phyloP scores from a whole-genome alignment of 495 filamentous ascomycete species.

The Xylaria palmicola region DNA sequence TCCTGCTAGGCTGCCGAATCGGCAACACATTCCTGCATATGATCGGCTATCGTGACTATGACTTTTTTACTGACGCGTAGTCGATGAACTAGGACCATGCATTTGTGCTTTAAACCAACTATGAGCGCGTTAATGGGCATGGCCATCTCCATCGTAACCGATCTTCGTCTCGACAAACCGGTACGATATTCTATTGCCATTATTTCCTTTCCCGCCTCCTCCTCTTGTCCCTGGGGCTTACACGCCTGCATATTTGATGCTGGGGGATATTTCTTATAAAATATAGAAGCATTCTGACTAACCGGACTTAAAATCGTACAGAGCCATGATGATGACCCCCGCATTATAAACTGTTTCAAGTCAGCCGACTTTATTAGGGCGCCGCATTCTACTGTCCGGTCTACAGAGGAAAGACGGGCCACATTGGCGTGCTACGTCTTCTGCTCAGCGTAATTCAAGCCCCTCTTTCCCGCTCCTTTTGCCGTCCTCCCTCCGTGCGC shows the following conservation, averaged over 20 bases:
- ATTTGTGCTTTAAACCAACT: constrained; percentile 32
- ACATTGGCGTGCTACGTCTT: constrained; percentile 25
- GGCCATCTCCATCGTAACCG: constrained; percentile 50
- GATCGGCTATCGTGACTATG: neutral
- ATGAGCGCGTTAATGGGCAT: constrained; percentile 49
- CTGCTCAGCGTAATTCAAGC: constrained; percentile 21
- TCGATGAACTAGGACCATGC: constrained; percentile 25
- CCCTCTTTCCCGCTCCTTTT: neutral
- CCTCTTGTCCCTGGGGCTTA: too few species aligned
- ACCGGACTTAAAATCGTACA: neutral
- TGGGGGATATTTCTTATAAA: too few species aligned
- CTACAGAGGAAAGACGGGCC: constrained; percentile 32
- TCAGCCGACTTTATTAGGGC: constrained; percentile 21
- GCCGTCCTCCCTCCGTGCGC: neutral
- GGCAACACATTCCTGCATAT: too few species aligned
- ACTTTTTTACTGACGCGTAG: neutral
- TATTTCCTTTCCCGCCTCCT: neutral
- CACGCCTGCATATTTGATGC: too few species aligned
- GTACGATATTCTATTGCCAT: neutral
- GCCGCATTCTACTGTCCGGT: constrained; percentile 18
- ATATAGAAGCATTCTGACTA: too few species aligned
- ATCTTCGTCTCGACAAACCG: constrained; percentile 55
- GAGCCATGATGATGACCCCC: constrained; percentile 24
- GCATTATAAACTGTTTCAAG: constrained; percentile 25
- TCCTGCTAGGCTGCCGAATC: neutral